Evolutionary conservation across 495 filamentous ascomycete species (phyloP).

Genomic region (Halenospora varia): DNA sequence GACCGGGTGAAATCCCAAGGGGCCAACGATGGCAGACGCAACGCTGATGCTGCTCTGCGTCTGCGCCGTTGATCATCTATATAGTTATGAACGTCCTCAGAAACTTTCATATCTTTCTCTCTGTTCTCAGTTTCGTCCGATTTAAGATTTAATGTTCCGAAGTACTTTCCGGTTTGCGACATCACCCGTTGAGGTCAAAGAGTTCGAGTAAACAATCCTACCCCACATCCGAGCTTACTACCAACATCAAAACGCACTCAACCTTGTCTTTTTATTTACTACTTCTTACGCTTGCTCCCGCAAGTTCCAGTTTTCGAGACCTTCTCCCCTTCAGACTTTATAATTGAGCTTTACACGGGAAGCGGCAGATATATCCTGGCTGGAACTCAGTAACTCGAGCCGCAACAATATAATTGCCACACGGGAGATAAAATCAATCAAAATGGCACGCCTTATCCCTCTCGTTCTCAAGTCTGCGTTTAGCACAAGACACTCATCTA

Average conservation of each 20-base stretch:
- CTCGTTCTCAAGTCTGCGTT: conserved; percentile 5
- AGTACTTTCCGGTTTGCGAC: background rate
- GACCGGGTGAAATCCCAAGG: background rate
- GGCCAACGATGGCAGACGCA: background rate
- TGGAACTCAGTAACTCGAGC: too few relatives aligned
- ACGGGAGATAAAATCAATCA: conserved; percentile 2
- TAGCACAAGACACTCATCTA: background rate
- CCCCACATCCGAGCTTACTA: background rate
- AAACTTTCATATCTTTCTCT: background rate
- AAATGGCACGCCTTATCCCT: conserved; percentile 15
- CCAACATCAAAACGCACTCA: background rate
- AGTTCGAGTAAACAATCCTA: background rate
- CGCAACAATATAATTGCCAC: background rate
- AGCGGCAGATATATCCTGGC: background rate
- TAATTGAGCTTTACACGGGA: background rate
- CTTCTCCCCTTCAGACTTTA: background rate
- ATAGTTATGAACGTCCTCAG: background rate
- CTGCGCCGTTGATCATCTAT: background rate
- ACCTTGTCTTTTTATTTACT: background rate
- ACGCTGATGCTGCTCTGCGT: background rate
- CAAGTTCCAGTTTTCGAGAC: background rate
- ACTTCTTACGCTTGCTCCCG: background rate
- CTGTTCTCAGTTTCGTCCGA: background rate
- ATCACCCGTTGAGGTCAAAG: background rate
- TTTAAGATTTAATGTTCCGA: background rate